Percentiles rank a stretch among this genome's conserved stretches.
Conservation (phyloP, 2,329 filamentous ascomycete genomes). For the Ophidiomyces ophidiicola region DNA sequence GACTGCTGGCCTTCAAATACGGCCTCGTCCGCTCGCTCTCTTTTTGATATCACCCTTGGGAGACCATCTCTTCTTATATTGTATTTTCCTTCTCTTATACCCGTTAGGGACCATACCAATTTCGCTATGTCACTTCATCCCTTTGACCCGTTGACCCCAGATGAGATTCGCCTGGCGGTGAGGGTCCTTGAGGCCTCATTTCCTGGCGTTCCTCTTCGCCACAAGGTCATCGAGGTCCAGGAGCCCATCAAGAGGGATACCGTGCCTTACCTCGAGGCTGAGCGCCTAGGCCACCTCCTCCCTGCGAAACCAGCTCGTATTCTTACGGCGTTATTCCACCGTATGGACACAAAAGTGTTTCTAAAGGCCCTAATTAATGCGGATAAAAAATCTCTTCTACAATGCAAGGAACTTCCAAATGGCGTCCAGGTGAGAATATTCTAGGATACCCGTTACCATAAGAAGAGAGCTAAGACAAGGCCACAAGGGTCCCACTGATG, state of each 20-base stretch:
- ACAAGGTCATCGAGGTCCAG: conserved; percentile 56
- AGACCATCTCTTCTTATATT: background rate
- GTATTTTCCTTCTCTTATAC: background rate
- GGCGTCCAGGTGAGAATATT: conserved; percentile 31
- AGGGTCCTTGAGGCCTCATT: conserved; percentile 29
- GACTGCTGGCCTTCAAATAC: conserved; percentile 6
- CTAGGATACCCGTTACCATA: background rate
- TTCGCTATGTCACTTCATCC: conserved; percentile 21
- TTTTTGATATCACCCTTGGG: background rate
- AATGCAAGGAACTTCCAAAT: conserved; percentile 36
- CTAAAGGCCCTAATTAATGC: conserved; percentile 31
- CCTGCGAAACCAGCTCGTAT: conserved; percentile 41
- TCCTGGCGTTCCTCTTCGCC: conserved; percentile 31
- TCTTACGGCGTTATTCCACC: conserved; percentile 42
- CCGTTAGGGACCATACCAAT: background rate
- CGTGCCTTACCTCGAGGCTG: conserved; percentile 51
- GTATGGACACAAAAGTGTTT: conserved; percentile 33
- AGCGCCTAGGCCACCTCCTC: conserved; percentile 41
- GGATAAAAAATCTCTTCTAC: conserved; percentile 26
- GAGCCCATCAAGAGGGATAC: conserved; percentile 51
- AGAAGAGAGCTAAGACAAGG: background rate
- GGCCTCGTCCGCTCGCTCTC: background rate
- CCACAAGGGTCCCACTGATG: conserved; percentile 44
- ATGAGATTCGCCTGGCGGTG: conserved; percentile 31
- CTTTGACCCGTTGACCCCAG: conserved; percentile 31